These are phyloP conservation scores for Fusarium denticulatum DNA, from an alignment of 2,329 filamentous ascomycete species.

Conservation along the genomic window DNA sequence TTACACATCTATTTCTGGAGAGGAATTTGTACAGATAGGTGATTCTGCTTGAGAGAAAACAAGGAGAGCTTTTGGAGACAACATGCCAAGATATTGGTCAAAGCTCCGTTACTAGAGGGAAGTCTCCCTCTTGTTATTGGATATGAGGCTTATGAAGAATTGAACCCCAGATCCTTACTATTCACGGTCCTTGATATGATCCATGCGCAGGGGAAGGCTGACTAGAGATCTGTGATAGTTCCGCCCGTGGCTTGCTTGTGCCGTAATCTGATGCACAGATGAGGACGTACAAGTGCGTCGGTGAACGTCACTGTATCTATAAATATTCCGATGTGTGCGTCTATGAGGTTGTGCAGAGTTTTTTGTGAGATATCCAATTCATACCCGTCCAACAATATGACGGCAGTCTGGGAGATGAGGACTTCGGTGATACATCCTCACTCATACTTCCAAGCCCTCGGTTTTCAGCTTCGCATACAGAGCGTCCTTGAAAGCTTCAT, in stretches of 20 bases:
- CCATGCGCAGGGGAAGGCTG: slow-evolving; percentile 25
- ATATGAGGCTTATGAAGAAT: slow-evolving; percentile 16
- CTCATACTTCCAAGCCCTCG: slow-evolving; percentile 38
- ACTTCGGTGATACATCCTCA: background rate
- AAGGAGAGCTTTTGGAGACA: slow-evolving; percentile 17
- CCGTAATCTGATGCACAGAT: slow-evolving; percentile 11
- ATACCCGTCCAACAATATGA: background rate
- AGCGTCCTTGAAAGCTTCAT: slow-evolving; percentile 32
- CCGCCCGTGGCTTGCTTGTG: slow-evolving; percentile 10
- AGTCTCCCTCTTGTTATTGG: slow-evolving; percentile 1
- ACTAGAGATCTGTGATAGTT: slow-evolving; percentile 5
- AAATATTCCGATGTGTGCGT: background rate
- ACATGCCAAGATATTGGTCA: slow-evolving; percentile 15
- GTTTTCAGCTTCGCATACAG: slow-evolving; percentile 38
- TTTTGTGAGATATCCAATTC: background rate
- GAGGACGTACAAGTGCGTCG: background rate
- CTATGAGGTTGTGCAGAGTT: background rate
- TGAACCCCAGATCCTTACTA: slow-evolving; percentile 9
- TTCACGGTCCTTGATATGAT: slow-evolving; percentile 21
- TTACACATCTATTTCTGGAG: slow-evolving; percentile 15
- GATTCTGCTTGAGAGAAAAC: slow-evolving; percentile 6
- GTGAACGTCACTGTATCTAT: background rate
- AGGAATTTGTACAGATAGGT: slow-evolving; percentile 14
- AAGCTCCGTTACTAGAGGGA: slow-evolving; percentile 6
- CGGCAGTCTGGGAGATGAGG: background rate